phyloP scores from a whole-genome alignment of 306 rosid species.

The Alnus glutinosa region DNA sequence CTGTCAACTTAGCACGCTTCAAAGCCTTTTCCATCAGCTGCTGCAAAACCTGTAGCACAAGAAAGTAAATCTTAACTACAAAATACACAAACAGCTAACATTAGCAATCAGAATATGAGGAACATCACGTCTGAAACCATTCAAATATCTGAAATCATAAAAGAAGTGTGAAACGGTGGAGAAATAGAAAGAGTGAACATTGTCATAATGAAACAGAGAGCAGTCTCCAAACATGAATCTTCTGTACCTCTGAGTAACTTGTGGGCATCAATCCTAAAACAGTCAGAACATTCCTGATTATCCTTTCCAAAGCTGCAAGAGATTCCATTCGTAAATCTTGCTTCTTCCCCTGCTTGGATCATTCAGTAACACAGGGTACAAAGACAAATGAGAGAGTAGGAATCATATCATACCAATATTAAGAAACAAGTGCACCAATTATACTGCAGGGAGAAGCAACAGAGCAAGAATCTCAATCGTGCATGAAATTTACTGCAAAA shows the following conservation, averaged over 20 bases:
- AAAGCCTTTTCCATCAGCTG: conserved; percentile 75
- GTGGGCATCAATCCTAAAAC: conserved; percentile 78
- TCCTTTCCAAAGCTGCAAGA: conserved; percentile 70
- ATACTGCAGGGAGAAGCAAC: not conserved
- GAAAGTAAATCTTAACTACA: not conserved
- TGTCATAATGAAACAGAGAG: conserved; percentile 19
- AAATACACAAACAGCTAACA: not conserved
- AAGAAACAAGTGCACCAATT: conserved; percentile 18
- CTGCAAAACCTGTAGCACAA: conserved; percentile 60
- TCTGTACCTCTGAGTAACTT: conserved; percentile 67
- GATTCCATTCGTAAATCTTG: conserved; percentile 73
- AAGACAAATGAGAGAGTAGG: not conserved
- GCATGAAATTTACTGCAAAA: not conserved
- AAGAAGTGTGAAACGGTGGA: not conserved
- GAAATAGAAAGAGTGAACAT: not conserved
- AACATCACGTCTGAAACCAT: not conserved
- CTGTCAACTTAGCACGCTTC: conserved; percentile 79
- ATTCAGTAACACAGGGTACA: conserved; percentile 22
- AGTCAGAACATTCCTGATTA: conserved; percentile 51
- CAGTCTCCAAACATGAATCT: conserved; percentile 18
- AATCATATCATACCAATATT: conserved; percentile 15
- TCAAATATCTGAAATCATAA: not conserved
- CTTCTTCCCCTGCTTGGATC: conserved; percentile 69
- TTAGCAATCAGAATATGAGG: conserved; percentile 1
- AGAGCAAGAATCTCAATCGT: not conserved